Base-by-base conservation (phyloP, 2,329 filamentous ascomycete genomes). In the Alternaria atra region DNA sequence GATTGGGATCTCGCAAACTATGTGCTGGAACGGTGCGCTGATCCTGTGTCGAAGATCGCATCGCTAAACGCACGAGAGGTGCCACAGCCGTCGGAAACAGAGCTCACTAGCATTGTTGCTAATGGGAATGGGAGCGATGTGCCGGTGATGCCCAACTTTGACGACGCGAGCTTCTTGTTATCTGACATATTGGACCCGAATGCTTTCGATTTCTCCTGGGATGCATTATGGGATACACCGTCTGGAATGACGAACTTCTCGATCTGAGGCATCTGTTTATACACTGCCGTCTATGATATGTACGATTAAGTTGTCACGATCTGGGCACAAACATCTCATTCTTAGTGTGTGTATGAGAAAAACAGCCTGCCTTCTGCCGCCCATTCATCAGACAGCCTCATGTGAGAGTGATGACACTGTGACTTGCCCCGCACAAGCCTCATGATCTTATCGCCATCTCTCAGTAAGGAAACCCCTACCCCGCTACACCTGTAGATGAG, bases 1-100 rank as follows among this genome's bases (percentile, higher is more conserved):
- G 81, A 84, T 51, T 87, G 85, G 84, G 85, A 87, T 63, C 80
- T 86, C 8, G 84, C 84, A 7, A 82, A 84, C 50, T 85, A 85
- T 72, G 85, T 83, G 44, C 73, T 86, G 4, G 83, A 86, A 42
- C 62, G 78, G 20, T 80, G 77, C 52, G 69, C 73, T 4, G 77
- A 77, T 59, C 69, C 78, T 0, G 77, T 81, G 15, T 66, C 69
- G 6, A 76, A 72, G 53, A 76, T 81, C n/a, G 75, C 74, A 6
- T 69, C 71, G 10, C 53, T 76, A 7, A 73, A 72, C 40, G 63
- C 64, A 9, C 60, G 67, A n/a, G 64, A 71, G 43, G 32, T 53
- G 32, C 67, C 68, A 2, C 67, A 65, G 30, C 64, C 64, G 13
- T 63, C 66, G 17, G 70, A 71, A 27, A 61, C 65, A 2, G 73